phyloP scores from a whole-genome alignment of 352 stramenopile species.

The Phytophthora constricta region DNA sequence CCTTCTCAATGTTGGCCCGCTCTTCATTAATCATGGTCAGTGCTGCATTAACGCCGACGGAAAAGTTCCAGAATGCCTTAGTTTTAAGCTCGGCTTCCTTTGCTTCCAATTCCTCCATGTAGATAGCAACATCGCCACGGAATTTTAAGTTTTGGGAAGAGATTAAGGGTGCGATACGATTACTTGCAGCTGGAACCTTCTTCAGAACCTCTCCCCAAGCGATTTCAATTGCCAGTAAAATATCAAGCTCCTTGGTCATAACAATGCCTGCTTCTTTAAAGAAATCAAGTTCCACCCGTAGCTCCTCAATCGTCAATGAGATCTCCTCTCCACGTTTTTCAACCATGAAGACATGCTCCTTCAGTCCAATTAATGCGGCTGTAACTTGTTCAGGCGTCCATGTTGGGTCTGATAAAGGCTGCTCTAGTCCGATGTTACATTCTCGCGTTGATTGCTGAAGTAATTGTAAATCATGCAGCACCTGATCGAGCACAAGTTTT shows the following conservation, averaged over 20 bases:
- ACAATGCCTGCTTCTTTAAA: slow-evolving; percentile 65
- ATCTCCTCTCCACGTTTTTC: slow-evolving; percentile 78
- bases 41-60: slow-evolving; percentile 47
- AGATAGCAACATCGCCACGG: slow-evolving; percentile 79
- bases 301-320: slow-evolving; percentile 65
- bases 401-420: slow-evolving; percentile 60
- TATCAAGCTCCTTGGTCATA: slow-evolving; percentile 62
- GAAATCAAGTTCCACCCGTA: slow-evolving; percentile 70
- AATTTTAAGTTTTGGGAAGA: slow-evolving; percentile 67
- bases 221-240: slow-evolving; percentile 55
- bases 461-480: slow-evolving; percentile 67
- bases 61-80: slow-evolving; percentile 73
- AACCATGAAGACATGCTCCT: slow-evolving; percentile 81
- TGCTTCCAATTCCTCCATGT: slow-evolving; percentile 77
- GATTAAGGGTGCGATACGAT: slow-evolving; percentile 72
- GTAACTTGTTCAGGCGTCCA: slow-evolving; percentile 73
- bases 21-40: slow-evolving; percentile 56
- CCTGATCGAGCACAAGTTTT: slow-evolving; percentile 78
- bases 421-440: slow-evolving; percentile 76
- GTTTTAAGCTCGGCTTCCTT: slow-evolving; percentile 61
- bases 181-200: slow-evolving; percentile 70
- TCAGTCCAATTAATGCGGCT: slow-evolving; percentile 69
- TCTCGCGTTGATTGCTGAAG: slow-evolving; percentile 70
- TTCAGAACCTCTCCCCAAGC: slow-evolving; percentile 70
- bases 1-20: slow-evolving; percentile 39